phyloP scores from a whole-genome alignment of 2,329 filamentous ascomycete genomes.

The Fusarium acutatum region DNA sequence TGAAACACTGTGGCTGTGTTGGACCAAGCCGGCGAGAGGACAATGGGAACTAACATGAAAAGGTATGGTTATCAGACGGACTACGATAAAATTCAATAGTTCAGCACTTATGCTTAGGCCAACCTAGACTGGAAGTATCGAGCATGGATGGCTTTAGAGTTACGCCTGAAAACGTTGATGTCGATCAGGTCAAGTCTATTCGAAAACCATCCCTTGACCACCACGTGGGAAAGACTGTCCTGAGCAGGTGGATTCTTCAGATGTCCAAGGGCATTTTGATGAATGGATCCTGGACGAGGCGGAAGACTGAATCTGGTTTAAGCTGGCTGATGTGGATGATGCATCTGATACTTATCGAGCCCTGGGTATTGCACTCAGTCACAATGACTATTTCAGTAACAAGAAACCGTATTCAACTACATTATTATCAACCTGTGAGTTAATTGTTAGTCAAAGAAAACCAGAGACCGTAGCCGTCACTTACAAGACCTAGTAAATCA shows the following conservation, averaged over 20 bases:
- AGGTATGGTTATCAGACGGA: background rate
- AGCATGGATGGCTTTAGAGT: background rate
- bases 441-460: accelerated
- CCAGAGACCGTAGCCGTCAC: accelerated
- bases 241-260: background rate
- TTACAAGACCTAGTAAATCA: background rate
- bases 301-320: background rate
- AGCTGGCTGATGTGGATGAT: background rate
- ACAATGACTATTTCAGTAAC: background rate
- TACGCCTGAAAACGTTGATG: background rate
- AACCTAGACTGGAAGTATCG: background rate
- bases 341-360: no score
- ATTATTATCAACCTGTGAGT: background rate
- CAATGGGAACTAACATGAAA: background rate
- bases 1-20: background rate
- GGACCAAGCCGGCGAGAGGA: background rate
- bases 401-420: background rate
- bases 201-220: background rate
- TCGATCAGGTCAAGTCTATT: background rate
- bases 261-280: accelerated
- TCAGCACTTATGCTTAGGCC: background rate
- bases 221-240: accelerated
- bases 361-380: background rate
- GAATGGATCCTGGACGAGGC: accelerated
- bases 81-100: background rate